Evolutionary conservation across 2,329 filamentous ascomycete species (phyloP).

Genomic region (Colletotrichum sp.): DNA sequence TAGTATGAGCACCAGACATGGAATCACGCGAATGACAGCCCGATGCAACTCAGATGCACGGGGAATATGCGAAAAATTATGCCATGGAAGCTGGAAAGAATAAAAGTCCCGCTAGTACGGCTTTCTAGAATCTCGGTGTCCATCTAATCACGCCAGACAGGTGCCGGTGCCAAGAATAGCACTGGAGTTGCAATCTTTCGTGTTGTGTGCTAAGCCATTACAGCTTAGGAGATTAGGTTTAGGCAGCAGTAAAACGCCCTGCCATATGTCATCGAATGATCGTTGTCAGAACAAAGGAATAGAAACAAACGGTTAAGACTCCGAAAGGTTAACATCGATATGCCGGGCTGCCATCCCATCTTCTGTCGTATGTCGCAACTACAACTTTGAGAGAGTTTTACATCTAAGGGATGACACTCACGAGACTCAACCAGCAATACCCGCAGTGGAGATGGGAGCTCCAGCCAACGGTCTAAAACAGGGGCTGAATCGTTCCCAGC

Average conservation of each 20-base stretch:
- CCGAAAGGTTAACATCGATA: neutral
- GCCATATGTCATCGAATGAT: neutral
- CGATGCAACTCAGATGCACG: neutral
- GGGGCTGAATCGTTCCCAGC: neutral
- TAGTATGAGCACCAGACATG: neutral
- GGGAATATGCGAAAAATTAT: neutral
- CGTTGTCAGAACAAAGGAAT: neutral
- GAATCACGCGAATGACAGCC: neutral
- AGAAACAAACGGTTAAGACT: neutral
- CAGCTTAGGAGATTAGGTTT: neutral
- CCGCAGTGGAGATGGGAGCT: neutral
- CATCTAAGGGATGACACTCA: neutral
- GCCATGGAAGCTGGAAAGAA: neutral
- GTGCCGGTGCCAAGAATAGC: neutral
- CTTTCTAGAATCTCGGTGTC: neutral
- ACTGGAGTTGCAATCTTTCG: neutral
- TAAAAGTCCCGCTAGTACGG: neutral
- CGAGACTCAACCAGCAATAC: neutral
- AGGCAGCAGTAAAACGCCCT: neutral
- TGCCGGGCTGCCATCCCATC: neutral
- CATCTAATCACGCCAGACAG: neutral
- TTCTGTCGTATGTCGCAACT: neutral
- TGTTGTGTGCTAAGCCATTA: neutral
- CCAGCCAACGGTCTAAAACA: neutral
- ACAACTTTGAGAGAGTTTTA: neutral